Evolutionary conservation across 2,329 filamentous ascomycete genomes (phyloP).

Genomic region (Ceratocystis destructans): DNA sequence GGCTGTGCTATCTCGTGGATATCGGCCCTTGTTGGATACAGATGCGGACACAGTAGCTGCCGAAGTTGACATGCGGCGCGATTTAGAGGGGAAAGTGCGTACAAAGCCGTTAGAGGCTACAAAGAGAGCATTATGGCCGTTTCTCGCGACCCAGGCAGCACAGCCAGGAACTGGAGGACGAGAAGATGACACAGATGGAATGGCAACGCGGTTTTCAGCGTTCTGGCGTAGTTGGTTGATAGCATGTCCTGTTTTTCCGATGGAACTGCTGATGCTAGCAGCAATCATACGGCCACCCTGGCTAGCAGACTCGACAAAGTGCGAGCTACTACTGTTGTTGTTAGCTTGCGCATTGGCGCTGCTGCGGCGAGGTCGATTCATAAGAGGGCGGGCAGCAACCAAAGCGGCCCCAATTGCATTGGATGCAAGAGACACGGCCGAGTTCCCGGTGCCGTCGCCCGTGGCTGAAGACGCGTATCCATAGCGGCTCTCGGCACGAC

Average conservation of each 20-base stretch:
- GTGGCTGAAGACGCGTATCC: conserved; percentile 26
- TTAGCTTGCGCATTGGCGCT: conserved; percentile 9
- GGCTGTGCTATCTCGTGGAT: conserved; percentile 32
- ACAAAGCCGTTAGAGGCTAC: conserved; percentile 53
- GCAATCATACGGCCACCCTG: conserved; percentile 60
- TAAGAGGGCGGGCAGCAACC: conserved; percentile 45
- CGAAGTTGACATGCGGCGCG: conserved; percentile 40
- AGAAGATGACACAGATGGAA: conserved; percentile 41
- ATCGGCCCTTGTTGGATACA: neutral
- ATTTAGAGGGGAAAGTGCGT: conserved; percentile 49
- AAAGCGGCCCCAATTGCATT: conserved; percentile 58
- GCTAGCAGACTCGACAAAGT: conserved; percentile 40
- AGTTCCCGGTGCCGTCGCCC: conserved; percentile 35
- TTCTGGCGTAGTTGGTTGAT: conserved; percentile 60
- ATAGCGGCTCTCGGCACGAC: conserved; percentile 34
- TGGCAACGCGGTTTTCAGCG: conserved; percentile 58
- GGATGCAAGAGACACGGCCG: conserved; percentile 55
- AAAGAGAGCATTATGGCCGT: conserved; percentile 48
- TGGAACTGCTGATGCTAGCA: conserved; percentile 58
- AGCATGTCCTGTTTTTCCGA: conserved; percentile 57
- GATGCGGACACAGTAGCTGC: conserved; percentile 23
- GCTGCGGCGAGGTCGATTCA: conserved; percentile 35
- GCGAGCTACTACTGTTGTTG: conserved; percentile 10
- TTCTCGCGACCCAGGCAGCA: conserved; percentile 51
- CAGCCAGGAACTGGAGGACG: conserved; percentile 43